A percentile compares a stretch with the other conserved stretches of the same genome.
Conservation (phyloP, 768 basidiomycete species). For the Leccinum longicurvipes region DNA sequence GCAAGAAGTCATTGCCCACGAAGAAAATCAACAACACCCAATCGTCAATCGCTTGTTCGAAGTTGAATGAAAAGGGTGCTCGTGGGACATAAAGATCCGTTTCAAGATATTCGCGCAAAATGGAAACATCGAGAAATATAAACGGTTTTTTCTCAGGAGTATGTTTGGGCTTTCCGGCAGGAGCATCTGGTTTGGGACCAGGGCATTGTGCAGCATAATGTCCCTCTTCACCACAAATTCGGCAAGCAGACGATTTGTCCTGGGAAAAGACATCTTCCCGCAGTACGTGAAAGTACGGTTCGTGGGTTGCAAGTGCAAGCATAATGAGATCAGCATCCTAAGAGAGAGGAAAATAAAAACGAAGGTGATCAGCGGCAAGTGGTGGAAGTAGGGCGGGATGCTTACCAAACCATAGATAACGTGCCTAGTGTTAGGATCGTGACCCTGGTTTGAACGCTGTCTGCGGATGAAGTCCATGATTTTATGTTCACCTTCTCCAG, state of each 20-base stretch:
- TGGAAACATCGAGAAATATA: conserved; percentile 97
- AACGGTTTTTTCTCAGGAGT: conserved; percentile 79
- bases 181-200: conserved; percentile 65
- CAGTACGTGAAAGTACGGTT: conserved; percentile 95
- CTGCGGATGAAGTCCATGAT: conserved; percentile 98
- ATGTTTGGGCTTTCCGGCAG: conserved; percentile 39
- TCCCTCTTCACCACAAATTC: conserved; percentile 91
- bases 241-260: conserved; percentile 75
- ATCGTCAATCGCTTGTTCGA: conserved; percentile 98
- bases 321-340: conserved; percentile 99
- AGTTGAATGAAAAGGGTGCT: conserved; percentile 78
- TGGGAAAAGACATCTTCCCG: conserved; percentile 97
- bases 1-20: conserved; percentile 97
- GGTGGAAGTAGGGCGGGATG: neutral
- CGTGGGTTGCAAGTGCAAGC: conserved; percentile 96
- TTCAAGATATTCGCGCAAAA: conserved; percentile 96
- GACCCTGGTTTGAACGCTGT: conserved; percentile 80
- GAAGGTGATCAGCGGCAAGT: conserved; percentile 7
- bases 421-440: conserved; percentile 93
- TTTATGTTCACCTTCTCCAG: conserved; percentile 99
- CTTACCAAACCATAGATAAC: conserved; percentile 96
- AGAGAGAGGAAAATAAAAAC: neutral
- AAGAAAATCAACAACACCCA: conserved; percentile 99
- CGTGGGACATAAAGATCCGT: conserved; percentile 86
- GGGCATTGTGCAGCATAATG: conserved; percentile 96